phyloP scores from a whole-genome alignment of 345 rosid species.

The Acer yangbiense region DNA sequence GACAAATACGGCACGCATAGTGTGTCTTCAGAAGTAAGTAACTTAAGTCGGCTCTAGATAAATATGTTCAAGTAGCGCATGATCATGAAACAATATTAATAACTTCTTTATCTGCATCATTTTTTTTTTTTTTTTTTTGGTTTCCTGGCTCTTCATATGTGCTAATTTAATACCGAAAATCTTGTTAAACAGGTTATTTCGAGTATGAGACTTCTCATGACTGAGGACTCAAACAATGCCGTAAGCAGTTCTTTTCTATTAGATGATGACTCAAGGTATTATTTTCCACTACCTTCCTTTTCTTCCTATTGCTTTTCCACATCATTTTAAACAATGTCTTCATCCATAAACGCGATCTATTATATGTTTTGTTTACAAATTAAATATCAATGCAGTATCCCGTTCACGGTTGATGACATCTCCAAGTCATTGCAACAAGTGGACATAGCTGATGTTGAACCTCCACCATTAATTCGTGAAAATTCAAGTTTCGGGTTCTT shows the following conservation, averaged over 20 bases:
- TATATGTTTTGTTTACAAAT: constrained; percentile 16
- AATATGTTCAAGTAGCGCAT: background rate
- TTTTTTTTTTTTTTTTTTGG: background rate
- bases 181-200: constrained; percentile 68
- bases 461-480: constrained; percentile 83
- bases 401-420: constrained; percentile 96
- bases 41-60: constrained; percentile 9
- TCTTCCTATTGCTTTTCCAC: background rate
- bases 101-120: constrained; percentile 4
- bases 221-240: constrained; percentile 91
- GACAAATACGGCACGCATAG: constrained; percentile 97
- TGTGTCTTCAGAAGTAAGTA: constrained; percentile 90
- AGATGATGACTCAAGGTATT: constrained; percentile 98
- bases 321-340: background rate
- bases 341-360: background rate
- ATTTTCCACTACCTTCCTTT: background rate
- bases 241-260: constrained; percentile 93
- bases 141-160: background rate
- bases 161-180: constrained; percentile 11
- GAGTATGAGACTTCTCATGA: constrained; percentile 94
- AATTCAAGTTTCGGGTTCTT: constrained; percentile 93
- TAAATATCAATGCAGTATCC: constrained; percentile 65
- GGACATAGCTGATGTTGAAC: constrained; percentile 84
- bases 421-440: constrained; percentile 92
- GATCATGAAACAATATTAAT: background rate